Conservation (phyloP, 331 rosid species). For the Quercus lobata region DNA sequence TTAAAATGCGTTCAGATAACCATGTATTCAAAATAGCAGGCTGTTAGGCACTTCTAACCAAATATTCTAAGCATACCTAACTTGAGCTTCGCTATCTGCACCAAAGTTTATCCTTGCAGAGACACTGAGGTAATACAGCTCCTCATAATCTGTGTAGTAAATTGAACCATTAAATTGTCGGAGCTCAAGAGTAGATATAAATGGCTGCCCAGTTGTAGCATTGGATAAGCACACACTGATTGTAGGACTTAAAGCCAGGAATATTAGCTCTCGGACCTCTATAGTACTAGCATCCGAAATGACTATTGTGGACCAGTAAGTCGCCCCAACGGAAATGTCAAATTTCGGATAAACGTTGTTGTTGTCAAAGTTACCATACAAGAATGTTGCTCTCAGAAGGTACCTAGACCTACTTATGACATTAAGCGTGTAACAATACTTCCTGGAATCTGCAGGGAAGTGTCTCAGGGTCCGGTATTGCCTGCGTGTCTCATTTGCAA, state of each 20-base stretch:
- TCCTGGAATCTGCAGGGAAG: conserved; percentile 81
- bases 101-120: conserved; percentile 94
- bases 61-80: conserved; percentile 43
- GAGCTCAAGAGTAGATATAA: conserved; percentile 90
- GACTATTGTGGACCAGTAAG: conserved; percentile 85
- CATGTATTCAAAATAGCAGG: conserved; percentile 1
- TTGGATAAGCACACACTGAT: conserved; percentile 82
- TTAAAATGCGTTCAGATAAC: background rate
- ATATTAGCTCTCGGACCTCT: conserved; percentile 66
- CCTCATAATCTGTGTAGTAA: conserved; percentile 56
- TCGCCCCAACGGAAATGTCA: conserved; percentile 81
- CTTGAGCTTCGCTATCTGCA: conserved; percentile 60
- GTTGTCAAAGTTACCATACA: conserved; percentile 83
- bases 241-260: conserved; percentile 69
- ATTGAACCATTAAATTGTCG: conserved; percentile 85
- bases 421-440: conserved; percentile 74
- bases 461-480: conserved; percentile 65
- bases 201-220: conserved; percentile 92
- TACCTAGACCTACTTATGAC: conserved; percentile 77
- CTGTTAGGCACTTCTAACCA: conserved; percentile 1
- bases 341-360: conserved; percentile 83
- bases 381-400: conserved; percentile 72
- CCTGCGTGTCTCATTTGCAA: conserved; percentile 54
- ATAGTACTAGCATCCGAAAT: conserved; percentile 64
- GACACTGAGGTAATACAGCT: conserved; percentile 71